Percentiles rank a stretch among this genome's conserved stretches.
phyloP scores from a whole-genome alignment of 225 moss, liverwort and hornwort species.

The Bryoerythrophyllum caledonicum region DNA sequence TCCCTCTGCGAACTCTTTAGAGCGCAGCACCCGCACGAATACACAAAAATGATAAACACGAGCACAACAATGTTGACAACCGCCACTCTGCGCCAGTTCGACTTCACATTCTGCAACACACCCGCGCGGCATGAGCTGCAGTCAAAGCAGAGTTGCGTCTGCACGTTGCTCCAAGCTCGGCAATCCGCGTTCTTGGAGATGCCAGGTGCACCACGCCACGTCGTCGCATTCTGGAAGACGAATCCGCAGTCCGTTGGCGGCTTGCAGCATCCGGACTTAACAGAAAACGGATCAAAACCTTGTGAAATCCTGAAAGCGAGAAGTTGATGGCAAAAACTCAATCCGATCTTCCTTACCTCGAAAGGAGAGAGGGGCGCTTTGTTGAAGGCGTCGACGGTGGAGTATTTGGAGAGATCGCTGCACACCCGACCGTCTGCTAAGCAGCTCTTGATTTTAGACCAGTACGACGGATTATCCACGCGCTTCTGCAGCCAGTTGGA shows the following conservation, averaged over 20 bases:
- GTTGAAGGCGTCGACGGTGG: conserved; percentile 46
- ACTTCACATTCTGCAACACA: conserved; percentile 68
- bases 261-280: conserved; percentile 82
- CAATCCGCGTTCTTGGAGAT: conserved; percentile 40
- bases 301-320: no score
- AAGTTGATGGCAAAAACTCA: neutral
- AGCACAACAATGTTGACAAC: conserved; percentile 50
- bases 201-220: conserved; percentile 26
- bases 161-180: conserved; percentile 44
- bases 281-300: no score
- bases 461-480: conserved; percentile 55
- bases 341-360: conserved; percentile 41
- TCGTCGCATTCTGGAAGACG: conserved; percentile 48
- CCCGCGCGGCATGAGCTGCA: conserved; percentile 77
- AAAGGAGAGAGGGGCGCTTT: conserved; percentile 58
- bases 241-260: conserved; percentile 62
- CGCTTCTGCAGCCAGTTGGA: conserved; percentile 70
- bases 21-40: conserved; percentile 71
- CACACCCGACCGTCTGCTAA: conserved; percentile 65
- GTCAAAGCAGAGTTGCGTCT: conserved; percentile 52
- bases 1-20: conserved; percentile 38
- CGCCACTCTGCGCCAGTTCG: conserved; percentile 73
- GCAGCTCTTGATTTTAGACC: conserved; percentile 72
- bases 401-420: conserved; percentile 45
- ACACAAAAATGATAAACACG: conserved; percentile 60